Percentiles rank a stretch among this genome's conserved stretches.
Evolutionary conservation across 441 rosid species (phyloP).

Genomic region (Pelargonium myrrhifolium): DNA sequence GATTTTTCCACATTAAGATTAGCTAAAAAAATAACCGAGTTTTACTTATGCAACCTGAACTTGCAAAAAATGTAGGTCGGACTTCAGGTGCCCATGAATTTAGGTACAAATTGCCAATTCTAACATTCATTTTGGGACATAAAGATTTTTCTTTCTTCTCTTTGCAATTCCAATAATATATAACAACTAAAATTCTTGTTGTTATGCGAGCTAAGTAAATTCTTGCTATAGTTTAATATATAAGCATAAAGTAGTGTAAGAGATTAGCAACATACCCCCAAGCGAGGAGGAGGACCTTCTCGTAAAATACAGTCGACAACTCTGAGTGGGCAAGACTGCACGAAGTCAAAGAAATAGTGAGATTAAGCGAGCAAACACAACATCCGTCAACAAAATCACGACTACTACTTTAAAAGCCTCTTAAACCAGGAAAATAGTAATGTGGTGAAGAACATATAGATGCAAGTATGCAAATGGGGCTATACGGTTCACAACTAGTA

Average conservation of each 20-base stretch:
- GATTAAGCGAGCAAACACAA: not conserved
- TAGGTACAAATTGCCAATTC: too few species aligned
- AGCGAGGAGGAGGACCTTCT: constrained; percentile 38
- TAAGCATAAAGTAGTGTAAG: not conserved
- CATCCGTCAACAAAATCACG: not conserved
- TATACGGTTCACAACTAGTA: too few species aligned
- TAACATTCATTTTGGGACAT: too few species aligned
- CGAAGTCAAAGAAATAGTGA: constrained; percentile 10
- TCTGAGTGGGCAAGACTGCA: constrained; percentile 43
- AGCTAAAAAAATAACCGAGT: too few species aligned
- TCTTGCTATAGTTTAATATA: not conserved
- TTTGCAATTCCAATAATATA: not conserved
- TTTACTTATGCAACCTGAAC: too few species aligned
- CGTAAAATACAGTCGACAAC: constrained; percentile 40
- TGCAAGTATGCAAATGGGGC: too few species aligned
- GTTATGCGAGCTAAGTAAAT: not conserved
- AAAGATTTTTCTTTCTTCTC: not conserved
- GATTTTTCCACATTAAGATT: too few species aligned
- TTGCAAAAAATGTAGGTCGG: too few species aligned
- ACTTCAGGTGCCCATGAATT: too few species aligned
- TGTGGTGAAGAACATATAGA: too few species aligned
- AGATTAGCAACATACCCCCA: constrained; percentile 29
- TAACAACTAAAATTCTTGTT: not conserved
- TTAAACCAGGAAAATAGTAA: too few species aligned
- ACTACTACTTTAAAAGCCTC: not conserved